These are phyloP conservation scores for Apiospora rasikravindrae DNA, from an alignment of 2,329 filamentous ascomycete genomes.

Conservation along the genomic window DNA sequence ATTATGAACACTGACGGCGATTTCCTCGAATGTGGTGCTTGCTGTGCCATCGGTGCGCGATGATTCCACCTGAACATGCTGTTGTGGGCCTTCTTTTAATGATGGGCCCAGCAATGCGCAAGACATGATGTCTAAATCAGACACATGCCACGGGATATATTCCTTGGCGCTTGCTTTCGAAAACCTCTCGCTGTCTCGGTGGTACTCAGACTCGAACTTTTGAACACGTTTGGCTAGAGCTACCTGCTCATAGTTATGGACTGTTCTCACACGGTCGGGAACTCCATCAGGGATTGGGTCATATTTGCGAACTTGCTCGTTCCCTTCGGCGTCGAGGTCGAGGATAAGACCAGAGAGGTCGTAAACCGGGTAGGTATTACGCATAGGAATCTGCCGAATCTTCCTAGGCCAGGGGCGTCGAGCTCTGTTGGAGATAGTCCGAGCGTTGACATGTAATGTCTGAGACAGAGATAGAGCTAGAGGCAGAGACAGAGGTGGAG, in stretches of 20 bases:
- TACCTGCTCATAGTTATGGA: constrained; percentile 1
- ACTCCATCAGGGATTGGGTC: constrained; percentile 43
- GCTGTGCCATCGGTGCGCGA: not conserved
- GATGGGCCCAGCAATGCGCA: constrained; percentile 40
- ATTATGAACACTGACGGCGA: not conserved
- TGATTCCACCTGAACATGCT: constrained; percentile 12
- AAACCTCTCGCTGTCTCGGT: not conserved
- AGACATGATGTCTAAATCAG: constrained; percentile 48
- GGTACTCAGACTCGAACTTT: constrained; percentile 31
- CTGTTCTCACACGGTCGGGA: constrained; percentile 17
- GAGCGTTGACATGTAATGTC: not conserved
- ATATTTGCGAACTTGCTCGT: constrained; percentile 48
- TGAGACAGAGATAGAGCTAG: not conserved
- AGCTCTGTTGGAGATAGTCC: not conserved
- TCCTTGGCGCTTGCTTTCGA: too few relatives aligned
- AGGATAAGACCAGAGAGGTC: constrained; percentile 51
- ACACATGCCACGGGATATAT: constrained; percentile 44
- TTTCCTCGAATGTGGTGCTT: not conserved
- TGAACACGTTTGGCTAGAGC: constrained; percentile 34
- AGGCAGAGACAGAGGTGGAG: not conserved
- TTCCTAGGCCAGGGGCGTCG: not conserved
- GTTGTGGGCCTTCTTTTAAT: not conserved
- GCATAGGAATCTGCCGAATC: not conserved
- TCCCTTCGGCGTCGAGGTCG: constrained; percentile 58
- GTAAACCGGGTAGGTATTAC: constrained; percentile 26